Evolutionary conservation across 2,329 filamentous ascomycete species (phyloP).

Genomic region (Ceratocystis cubensis): DNA sequence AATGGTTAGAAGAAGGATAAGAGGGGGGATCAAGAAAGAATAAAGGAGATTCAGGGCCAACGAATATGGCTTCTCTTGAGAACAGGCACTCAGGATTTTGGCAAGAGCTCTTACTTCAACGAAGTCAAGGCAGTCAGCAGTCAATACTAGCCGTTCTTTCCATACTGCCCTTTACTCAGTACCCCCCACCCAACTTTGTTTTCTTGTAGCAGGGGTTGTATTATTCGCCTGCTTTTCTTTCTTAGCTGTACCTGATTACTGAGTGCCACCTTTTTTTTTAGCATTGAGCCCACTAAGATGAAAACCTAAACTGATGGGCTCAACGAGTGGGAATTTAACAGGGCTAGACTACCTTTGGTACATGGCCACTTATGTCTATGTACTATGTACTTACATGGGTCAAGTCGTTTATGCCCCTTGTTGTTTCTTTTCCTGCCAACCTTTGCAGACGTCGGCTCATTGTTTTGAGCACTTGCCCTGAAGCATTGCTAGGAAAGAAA

Average conservation of each 20-base stretch:
- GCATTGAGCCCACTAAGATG: constrained; percentile 3
- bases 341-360: constrained; percentile 8
- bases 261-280: constrained; percentile 3
- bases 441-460: neutral
- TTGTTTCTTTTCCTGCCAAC: constrained; percentile 7
- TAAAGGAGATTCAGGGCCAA: constrained; percentile 10
- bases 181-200: constrained; percentile 4
- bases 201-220: neutral
- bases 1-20: neutral
- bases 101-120: constrained; percentile 13
- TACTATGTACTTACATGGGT: neutral
- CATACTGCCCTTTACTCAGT: constrained; percentile 12
- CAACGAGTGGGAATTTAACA: constrained; percentile 19
- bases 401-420: neutral
- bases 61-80: constrained; percentile 7
- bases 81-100: constrained; percentile 18
- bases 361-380: neutral
- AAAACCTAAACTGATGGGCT: constrained; percentile 15
- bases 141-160: constrained; percentile 9
- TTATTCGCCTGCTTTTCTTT: constrained; percentile 1
- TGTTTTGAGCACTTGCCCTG: neutral
- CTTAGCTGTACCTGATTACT: constrained; percentile 5
- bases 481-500: neutral
- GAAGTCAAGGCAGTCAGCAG: constrained; percentile 1
- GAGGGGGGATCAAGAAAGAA: constrained; percentile 4